Conservation (phyloP, 306 rosid genomes). For the Cucurbita pepo region DNA sequence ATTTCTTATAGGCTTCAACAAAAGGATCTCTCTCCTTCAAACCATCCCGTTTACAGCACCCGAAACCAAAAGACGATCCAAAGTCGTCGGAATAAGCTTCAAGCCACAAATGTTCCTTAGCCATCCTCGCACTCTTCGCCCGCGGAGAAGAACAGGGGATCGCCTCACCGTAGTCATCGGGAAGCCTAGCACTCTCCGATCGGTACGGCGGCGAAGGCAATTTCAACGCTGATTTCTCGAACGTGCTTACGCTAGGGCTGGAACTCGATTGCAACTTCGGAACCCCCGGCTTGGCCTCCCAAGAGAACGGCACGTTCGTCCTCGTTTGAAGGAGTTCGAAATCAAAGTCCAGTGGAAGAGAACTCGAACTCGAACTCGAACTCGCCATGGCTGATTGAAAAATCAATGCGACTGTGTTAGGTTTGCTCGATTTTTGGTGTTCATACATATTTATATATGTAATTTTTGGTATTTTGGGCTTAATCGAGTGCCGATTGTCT, state of each 20-base stretch:
- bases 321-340: background rate
- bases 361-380: background rate
- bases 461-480: background rate
- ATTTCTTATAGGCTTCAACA: constrained; percentile 31
- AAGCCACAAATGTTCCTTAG: background rate
- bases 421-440: background rate
- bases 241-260: background rate
- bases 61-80: background rate
- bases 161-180: background rate
- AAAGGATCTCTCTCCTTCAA: constrained; percentile 36
- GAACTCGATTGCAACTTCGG: constrained; percentile 9
- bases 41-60: background rate
- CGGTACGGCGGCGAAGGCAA: constrained; percentile 7
- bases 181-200: constrained; percentile 1
- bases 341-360: background rate
- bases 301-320: constrained; percentile 34
- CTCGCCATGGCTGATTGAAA: background rate
- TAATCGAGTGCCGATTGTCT: background rate
- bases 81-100: background rate
- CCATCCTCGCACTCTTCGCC: background rate
- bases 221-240: background rate
- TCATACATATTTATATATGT: background rate
- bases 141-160: background rate
- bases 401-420: background rate
- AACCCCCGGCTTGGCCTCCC: constrained; percentile 45